Evolutionary conservation across 148 eudicot species (phyloP).

Genomic region (Drosera capensis): DNA sequence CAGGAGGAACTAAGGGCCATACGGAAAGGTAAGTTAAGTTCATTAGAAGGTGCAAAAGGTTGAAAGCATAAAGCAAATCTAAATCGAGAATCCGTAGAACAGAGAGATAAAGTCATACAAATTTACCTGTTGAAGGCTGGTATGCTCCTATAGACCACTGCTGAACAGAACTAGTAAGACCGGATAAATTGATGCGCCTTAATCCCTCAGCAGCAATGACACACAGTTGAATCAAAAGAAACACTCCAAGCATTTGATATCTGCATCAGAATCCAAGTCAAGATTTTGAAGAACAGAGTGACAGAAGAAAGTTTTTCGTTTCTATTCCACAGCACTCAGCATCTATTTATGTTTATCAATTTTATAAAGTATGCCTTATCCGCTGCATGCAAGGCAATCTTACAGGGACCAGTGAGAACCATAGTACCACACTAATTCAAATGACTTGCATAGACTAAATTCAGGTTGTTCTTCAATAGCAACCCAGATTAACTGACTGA

Average conservation of each 20-base stretch:
- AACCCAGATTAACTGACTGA: too few species aligned
- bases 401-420: too few species aligned
- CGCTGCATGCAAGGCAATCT: too few species aligned
- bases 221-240: conserved; percentile 80
- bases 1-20: too few species aligned
- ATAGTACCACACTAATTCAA: too few species aligned
- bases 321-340: too few species aligned
- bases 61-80: background rate
- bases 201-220: conserved; percentile 83
- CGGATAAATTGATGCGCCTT: conserved; percentile 62
- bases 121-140: conserved; percentile 58
- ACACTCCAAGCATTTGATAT: conserved; percentile 92
- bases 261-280: conserved; percentile 29
- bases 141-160: conserved; percentile 47
- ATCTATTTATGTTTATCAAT: too few species aligned
- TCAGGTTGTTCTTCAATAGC: too few species aligned
- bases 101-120: background rate
- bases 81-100: background rate
- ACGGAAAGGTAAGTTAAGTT: too few species aligned
- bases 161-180: conserved; percentile 48
- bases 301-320: too few species aligned
- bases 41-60: background rate
- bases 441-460: too few species aligned
- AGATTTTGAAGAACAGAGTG: background rate
- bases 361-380: too few species aligned